phyloP scores from a whole-genome alignment of 2,329 filamentous ascomycete species.

The Aspergillus puulaauensis region DNA sequence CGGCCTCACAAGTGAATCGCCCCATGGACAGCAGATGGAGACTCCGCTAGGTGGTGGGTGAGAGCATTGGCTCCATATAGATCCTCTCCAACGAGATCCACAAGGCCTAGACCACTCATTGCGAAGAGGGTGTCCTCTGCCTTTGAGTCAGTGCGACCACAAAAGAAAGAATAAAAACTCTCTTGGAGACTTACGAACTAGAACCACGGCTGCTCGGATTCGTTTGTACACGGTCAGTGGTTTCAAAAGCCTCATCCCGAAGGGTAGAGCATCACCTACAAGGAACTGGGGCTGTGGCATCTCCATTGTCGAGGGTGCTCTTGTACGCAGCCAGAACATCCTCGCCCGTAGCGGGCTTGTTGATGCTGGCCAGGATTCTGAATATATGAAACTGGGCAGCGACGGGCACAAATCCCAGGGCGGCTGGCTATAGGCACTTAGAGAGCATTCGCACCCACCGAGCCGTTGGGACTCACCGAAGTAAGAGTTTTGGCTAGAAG shows the following conservation, averaged over 20 bases:
- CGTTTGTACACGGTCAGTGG: neutral
- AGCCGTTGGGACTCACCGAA: neutral
- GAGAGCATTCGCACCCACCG: neutral
- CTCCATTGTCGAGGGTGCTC: constrained; percentile 7
- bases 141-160: neutral
- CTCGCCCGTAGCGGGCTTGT: constrained; percentile 25
- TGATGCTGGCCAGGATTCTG: constrained; percentile 24
- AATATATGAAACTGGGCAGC: constrained; percentile 38
- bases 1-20: constrained; percentile 36
- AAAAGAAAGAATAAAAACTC: neutral
- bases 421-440: constrained; percentile 27
- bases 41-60: constrained; percentile 34
- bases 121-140: constrained; percentile 38
- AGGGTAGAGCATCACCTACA: constrained; percentile 19
- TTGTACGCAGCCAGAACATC: constrained; percentile 28
- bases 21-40: constrained; percentile 37
- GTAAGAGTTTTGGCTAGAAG: constrained; percentile 7
- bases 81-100: constrained; percentile 33
- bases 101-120: constrained; percentile 36
- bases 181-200: constrained; percentile 21
- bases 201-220: constrained; percentile 15
- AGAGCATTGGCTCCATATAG: constrained; percentile 33
- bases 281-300: constrained; percentile 16
- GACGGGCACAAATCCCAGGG: constrained; percentile 39
- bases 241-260: neutral